Evolutionary conservation across 2,329 filamentous ascomycete species (phyloP), one percentile per base, ranked within the genome.

Genomic region (Trichoderma simmonsii): DNA sequence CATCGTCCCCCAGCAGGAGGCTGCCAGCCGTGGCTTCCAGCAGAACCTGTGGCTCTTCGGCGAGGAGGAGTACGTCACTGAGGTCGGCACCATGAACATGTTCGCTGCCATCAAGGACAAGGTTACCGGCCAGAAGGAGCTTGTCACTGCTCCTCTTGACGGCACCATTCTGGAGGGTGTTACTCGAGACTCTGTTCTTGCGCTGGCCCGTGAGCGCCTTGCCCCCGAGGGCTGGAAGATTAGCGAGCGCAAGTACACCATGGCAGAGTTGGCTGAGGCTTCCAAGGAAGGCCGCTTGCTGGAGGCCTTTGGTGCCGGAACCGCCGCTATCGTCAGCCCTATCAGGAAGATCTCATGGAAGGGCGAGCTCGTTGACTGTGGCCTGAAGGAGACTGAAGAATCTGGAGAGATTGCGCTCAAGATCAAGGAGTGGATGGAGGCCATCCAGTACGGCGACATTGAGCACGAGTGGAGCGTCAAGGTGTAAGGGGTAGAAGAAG

Each of bases 31-130:
- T 71, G 96, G 96, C 26, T 97, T 95, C 88, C 95, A 98, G 84
- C 96, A 99, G 86, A 99, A 98, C 83, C 87, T 99, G 69, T 99
- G 96, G 96, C 86, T 99, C 36, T 99, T 98, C 80, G 95, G 95
- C 57, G 91, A 97, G 79, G 94, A 98, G 82, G 94, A 98, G 82
- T 97, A 92, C 79, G 91, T 98, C 72, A 99, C 96, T 61, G 96
- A 99, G 83, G 96, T 98, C 71, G 96, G 96, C 78, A 98, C 96
- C 72, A 99, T 99, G 96, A 99, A 99, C 84, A 90, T 99, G 81
- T 99, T 98, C 79, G 91, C 92, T 36, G 95, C 92, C 56, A 84
- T 98, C 77, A 90, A 90, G 84, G 90, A 97, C 85, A 93, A 93
- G 86, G 87, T 93, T 81, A 96, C 94, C 14, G 96, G 95, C 8